Base-by-base conservation (phyloP, 148 eudicot genomes). In the Gaultheria prostrata region DNA sequence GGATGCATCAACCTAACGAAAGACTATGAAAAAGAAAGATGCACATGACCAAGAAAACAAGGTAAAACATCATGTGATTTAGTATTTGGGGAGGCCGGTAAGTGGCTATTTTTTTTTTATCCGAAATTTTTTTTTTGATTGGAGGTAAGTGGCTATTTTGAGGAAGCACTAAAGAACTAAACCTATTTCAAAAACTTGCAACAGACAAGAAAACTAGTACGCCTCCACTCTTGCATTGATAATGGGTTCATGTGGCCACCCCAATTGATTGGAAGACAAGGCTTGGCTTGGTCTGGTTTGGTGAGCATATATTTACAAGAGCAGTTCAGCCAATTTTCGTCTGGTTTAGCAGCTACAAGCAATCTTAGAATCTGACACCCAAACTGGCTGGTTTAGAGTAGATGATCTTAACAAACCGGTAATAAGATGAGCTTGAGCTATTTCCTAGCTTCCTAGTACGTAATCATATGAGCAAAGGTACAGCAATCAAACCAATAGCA, bases 161-260 rank as follows among this genome's bases (percentile, higher is more conserved):
- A n/a, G 24, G 53, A 75, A 45, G 7, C 30, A 74, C 53, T 75
- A n/a, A 75, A 75, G 78, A 46, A 75, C 78, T 8, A n/a, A 74
- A 74, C 49, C 2, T 74, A 49, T 20, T 73, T 73, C 4, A 20
- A 39, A 73, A 43, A 73, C 50, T 71, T 71, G 45, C 39, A 71
- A 71, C n/a, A 32, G 46, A 71, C 21, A 71, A 15, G n/a, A 18
- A 69, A 71, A 71, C 76, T 18, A 11, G 18, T 24, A 69, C 0
- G 12, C 28, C 72, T 26, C 35, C 35, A 65, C 72, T 24, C 14
- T 12, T 26, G 20, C 1, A 30, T 12, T 12, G 15, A 67, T 24
- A 67, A 67, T 67, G 20, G 20, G 5, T 69, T 69, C 74, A 4
- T 12, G 30, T 10, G n/a, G 32, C 70, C 13, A 24, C 13, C 30